These are phyloP conservation scores for Pseudogymnoascus sp. DNA, from an alignment of 2,329 filamentous ascomycete genomes.

Conservation along the genomic window DNA sequence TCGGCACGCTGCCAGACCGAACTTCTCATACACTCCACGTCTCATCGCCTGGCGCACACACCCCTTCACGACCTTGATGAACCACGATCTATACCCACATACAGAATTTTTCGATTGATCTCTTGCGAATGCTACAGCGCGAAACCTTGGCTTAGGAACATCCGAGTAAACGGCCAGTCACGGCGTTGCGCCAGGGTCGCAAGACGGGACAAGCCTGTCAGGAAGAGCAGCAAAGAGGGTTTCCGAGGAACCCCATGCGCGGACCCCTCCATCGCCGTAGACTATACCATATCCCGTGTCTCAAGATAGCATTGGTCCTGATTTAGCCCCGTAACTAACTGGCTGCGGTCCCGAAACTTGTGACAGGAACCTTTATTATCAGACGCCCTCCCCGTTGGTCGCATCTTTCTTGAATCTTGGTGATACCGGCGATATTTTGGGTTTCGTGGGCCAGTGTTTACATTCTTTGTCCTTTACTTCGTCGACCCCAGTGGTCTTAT, in stretches of 20 bases:
- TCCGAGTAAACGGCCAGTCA: not conserved
- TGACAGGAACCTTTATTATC: conserved; percentile 8
- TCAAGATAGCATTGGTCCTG: not conserved
- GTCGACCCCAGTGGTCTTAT: conserved; percentile 12
- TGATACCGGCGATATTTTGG: conserved; percentile 9
- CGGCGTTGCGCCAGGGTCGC: not conserved
- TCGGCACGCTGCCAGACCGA: conserved; percentile 9
- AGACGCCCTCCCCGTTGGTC: not conserved
- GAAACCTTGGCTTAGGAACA: conserved; percentile 6
- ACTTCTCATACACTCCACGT: conserved; percentile 12
- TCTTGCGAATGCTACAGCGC: conserved; percentile 1
- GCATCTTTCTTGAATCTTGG: not conserved
- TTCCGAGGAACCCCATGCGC: not conserved
- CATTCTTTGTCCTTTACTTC: conserved; percentile 12
- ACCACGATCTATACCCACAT: conserved; percentile 1
- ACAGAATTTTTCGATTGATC: not conserved
- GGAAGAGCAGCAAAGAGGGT: not conserved
- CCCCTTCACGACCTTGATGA: conserved; percentile 3
- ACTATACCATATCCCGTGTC: not conserved
- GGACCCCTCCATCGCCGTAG: not conserved
- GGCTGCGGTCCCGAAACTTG: not conserved
- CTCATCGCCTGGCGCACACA: conserved; percentile 2
- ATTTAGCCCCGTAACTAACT: not conserved
- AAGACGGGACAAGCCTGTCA: conserved; percentile 1
- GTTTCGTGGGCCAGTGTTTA: conserved; percentile 1